Evolutionary conservation across 2,329 filamentous ascomycete species (phyloP).

Genomic region (Fusarium camptoceras): DNA sequence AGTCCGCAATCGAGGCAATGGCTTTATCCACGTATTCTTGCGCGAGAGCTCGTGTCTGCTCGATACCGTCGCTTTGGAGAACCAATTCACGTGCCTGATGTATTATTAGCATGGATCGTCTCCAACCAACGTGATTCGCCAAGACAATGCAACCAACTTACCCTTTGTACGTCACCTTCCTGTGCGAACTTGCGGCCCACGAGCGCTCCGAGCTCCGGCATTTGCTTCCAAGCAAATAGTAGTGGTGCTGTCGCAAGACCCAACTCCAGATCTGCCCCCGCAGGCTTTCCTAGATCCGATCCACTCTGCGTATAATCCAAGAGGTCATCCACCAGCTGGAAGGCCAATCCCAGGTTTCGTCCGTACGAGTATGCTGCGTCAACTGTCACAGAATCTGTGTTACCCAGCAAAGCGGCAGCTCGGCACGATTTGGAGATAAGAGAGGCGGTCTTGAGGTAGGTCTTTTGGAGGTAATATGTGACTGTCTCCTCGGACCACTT

Average conservation of each 20-base stretch:
- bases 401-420: constrained; percentile 86
- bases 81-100: constrained; percentile 87
- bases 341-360: constrained; percentile 92
- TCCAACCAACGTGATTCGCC: constrained; percentile 37
- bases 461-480: constrained; percentile 96
- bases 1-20: constrained; percentile 81
- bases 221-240: constrained; percentile 94
- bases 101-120: constrained; percentile 38
- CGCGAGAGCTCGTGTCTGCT: constrained; percentile 90
- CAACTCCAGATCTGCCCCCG: constrained; percentile 91
- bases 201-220: constrained; percentile 83
- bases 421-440: constrained; percentile 97
- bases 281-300: constrained; percentile 90
- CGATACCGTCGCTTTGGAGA: constrained; percentile 83
- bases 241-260: constrained; percentile 94
- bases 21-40: constrained; percentile 92
- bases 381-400: constrained; percentile 80
- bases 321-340: constrained; percentile 98
- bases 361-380: constrained; percentile 94
- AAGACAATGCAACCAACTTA: constrained; percentile 58
- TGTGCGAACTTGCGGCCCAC: constrained; percentile 91
- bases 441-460: constrained; percentile 95
- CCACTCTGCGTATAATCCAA: constrained; percentile 92
- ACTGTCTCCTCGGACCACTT: constrained; percentile 89
- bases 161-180: constrained; percentile 86